These are phyloP conservation scores for Waltergamsia citrina DNA, from an alignment of 2,329 filamentous ascomycete genomes.

Conservation along the genomic window DNA sequence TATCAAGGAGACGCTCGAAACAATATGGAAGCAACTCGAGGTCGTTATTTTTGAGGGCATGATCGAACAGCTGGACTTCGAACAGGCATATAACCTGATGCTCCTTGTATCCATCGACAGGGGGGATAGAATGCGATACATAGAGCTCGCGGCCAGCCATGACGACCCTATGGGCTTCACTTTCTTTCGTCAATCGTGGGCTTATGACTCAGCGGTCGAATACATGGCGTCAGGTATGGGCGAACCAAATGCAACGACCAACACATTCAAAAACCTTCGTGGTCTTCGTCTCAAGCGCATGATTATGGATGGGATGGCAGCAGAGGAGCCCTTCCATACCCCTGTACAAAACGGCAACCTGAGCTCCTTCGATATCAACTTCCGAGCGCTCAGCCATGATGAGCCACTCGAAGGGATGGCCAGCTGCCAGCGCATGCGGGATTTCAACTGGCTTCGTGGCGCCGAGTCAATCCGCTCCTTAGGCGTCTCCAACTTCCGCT, in stretches of 20 bases:
- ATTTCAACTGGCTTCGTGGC: conserved; percentile 24
- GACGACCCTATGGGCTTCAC: conserved; percentile 5
- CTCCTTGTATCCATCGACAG: conserved; percentile 9
- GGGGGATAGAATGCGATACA: conserved; percentile 14
- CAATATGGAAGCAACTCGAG: conserved; percentile 19
- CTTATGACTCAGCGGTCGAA: too few species aligned
- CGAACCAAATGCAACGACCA: neutral
- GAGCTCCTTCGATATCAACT: conserved; percentile 23
- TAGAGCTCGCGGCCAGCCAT: conserved; percentile 14
- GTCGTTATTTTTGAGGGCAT: conserved; percentile 14
- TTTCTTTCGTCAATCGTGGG: conserved; percentile 10
- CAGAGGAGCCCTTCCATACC: conserved; percentile 13
- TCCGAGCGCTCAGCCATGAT: conserved; percentile 16
- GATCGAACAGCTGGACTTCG: conserved; percentile 6
- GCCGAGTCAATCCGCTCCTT: conserved; percentile 20
- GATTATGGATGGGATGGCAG: conserved; percentile 12
- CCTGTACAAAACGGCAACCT: conserved; percentile 17
- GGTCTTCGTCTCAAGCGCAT: conserved; percentile 13
- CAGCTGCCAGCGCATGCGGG: conserved; percentile 17
- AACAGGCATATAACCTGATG: conserved; percentile 14
- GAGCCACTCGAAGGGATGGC: conserved; percentile 12
- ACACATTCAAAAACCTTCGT: conserved; percentile 1
- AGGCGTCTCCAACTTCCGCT: conserved; percentile 23
- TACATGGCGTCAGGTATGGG: neutral
- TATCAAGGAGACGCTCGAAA: neutral